Evolutionary conservation across 352 stramenopile genomes (phyloP).

Genomic region (Phytophthora idaei): DNA sequence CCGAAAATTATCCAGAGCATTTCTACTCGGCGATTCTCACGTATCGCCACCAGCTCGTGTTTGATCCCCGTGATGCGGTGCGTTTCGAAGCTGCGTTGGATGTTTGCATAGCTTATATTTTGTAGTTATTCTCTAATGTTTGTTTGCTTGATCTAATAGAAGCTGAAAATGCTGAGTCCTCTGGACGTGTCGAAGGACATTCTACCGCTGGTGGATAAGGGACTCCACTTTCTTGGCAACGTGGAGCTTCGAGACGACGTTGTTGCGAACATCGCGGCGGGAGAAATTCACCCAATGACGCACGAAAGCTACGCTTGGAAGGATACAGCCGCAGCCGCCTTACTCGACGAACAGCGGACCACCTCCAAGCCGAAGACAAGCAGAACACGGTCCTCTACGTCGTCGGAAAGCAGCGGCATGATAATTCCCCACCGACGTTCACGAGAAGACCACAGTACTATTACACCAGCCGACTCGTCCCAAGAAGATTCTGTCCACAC

Average conservation of each 20-base stretch:
- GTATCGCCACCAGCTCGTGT: conserved; percentile 90
- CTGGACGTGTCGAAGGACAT: conserved; percentile 64
- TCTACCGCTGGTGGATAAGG: conserved; percentile 54
- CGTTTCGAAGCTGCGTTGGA: not conserved
- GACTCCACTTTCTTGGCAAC: conserved; percentile 71
- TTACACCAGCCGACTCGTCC: conserved; percentile 17
- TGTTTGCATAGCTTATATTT: not conserved
- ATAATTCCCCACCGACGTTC: conserved; percentile 8
- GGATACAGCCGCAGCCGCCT: conserved; percentile 35
- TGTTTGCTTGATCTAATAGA: conserved; percentile 40
- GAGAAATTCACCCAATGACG: conserved; percentile 66
- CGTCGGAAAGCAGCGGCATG: conserved; percentile 56
- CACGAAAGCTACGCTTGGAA: conserved; percentile 82
- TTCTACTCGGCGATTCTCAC: conserved; percentile 82
- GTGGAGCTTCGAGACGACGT: conserved; percentile 64
- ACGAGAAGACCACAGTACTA: conserved; percentile 5
- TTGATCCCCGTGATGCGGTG: conserved; percentile 76
- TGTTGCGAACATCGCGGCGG: conserved; percentile 58
- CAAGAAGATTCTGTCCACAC: conserved; percentile 19
- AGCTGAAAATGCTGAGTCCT: conserved; percentile 80
- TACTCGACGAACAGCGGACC: conserved; percentile 24
- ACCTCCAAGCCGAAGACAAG: conserved; percentile 17
- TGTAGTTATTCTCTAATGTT: conserved; percentile 21
- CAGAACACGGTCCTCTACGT: conserved; percentile 51
- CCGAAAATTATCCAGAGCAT: conserved; percentile 43